phyloP scores from a whole-genome alignment of 1,139 yeast genomes.

The Taiozyma sp. region DNA sequence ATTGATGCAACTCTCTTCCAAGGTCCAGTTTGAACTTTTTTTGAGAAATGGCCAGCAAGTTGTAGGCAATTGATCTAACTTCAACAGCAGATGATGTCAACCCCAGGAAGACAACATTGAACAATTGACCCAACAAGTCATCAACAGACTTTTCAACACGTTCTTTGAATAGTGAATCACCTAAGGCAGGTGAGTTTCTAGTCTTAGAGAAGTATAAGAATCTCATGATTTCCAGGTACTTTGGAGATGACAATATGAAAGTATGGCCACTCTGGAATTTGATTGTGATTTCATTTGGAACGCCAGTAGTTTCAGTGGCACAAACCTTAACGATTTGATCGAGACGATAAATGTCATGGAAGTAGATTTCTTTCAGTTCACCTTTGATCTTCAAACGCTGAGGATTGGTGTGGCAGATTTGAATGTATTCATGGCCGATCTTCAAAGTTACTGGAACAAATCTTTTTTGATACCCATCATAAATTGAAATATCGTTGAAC shows the following conservation, averaged over 20 bases:
- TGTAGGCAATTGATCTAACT: constrained; percentile 59
- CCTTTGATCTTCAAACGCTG: constrained; percentile 31
- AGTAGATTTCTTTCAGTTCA: constrained; percentile 32
- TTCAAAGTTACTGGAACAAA: constrained; percentile 54
- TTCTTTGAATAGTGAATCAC: constrained; percentile 9
- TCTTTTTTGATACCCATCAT: constrained; percentile 35
- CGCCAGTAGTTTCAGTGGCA: constrained; percentile 45
- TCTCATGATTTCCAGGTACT: constrained; percentile 63
- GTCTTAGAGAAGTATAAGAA: constrained; percentile 56
- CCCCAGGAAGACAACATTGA: constrained; percentile 65
- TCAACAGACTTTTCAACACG: constrained; percentile 21
- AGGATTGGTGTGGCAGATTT: constrained; percentile 40
- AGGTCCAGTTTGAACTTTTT: constrained; percentile 55
- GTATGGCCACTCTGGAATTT: constrained; percentile 39
- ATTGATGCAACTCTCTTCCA: constrained; percentile 51
- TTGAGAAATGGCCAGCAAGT: constrained; percentile 58
- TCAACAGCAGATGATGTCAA: constrained; percentile 53
- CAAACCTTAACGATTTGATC: constrained; percentile 48
- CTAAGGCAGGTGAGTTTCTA: constrained; percentile 19
- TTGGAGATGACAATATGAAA: constrained; percentile 51
- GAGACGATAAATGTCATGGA: constrained; percentile 49
- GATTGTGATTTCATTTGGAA: constrained; percentile 54
- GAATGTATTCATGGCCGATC: constrained; percentile 67
- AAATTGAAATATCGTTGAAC: constrained; percentile 52
- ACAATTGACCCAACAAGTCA: constrained; percentile 46